phyloP scores from a whole-genome alignment of 441 rosid genomes.

The Adansonia gregorii region DNA sequence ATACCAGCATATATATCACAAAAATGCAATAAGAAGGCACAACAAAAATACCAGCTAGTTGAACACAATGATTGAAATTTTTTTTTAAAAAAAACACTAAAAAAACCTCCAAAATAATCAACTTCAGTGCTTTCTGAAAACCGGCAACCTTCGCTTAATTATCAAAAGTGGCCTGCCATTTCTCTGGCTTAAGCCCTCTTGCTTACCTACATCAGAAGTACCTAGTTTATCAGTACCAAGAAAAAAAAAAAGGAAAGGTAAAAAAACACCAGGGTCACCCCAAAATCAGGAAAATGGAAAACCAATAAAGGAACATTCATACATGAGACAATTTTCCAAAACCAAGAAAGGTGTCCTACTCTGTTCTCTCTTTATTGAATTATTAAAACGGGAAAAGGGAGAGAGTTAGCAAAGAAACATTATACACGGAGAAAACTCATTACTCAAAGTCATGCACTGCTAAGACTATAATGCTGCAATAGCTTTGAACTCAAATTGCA shows the following conservation, averaged over 20 bases:
- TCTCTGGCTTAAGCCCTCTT: conserved; percentile 92
- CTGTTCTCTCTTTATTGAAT: neutral
- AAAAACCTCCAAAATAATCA: conserved; percentile 84
- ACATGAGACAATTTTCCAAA: neutral
- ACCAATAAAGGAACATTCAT: neutral
- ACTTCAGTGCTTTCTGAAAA: conserved; percentile 80
- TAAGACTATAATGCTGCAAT: neutral
- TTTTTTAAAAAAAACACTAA: no score
- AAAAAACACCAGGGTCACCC: neutral
- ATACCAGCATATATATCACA: neutral
- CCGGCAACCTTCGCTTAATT: conserved; percentile 74
- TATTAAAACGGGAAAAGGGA: conserved; percentile 4
- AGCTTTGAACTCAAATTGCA: conserved; percentile 6
- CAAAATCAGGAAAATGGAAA: conserved; percentile 10
- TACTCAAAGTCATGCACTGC: conserved; percentile 12
- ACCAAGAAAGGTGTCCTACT: neutral
- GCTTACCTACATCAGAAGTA: conserved; percentile 53
- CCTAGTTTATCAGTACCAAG: conserved; percentile 19
- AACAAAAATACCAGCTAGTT: neutral
- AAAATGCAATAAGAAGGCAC: neutral
- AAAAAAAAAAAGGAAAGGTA: neutral
- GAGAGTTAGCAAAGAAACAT: neutral
- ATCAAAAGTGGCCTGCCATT: conserved; percentile 84
- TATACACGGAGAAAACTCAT: neutral
- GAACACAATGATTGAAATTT: neutral